Evolutionary conservation across 305 asterid species (phyloP).

Genomic region (Fraxinus angustifolia): DNA sequence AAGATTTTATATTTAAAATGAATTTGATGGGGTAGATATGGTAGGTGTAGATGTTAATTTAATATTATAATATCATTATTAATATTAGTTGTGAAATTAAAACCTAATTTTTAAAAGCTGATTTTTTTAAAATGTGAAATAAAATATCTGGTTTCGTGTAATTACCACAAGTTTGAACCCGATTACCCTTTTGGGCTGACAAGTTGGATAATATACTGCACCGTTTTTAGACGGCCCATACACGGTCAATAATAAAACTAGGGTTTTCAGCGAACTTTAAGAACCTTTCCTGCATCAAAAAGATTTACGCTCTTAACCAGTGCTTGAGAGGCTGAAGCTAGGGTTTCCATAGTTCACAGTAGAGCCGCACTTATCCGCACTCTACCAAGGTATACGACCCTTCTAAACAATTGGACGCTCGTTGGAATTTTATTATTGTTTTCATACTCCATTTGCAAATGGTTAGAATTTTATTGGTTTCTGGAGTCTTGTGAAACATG

Average conservation of each 20-base stretch:
- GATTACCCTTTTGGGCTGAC: neutral
- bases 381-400: slow-evolving; percentile 10
- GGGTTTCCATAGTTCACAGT: neutral
- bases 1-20: too few relatives aligned
- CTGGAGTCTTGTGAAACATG: neutral
- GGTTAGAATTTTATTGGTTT: neutral
- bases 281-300: slow-evolving; percentile 7
- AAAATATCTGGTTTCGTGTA: too few relatives aligned
- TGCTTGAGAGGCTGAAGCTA: slow-evolving; percentile 20
- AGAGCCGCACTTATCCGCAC: neutral
- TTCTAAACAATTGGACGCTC: neutral
- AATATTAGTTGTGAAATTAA: too few relatives aligned
- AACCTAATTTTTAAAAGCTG: too few relatives aligned
- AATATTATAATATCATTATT: too few relatives aligned
- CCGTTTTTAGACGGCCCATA: neutral
- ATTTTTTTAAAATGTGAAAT: too few relatives aligned
- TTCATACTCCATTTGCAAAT: neutral
- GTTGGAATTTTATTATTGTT: neutral
- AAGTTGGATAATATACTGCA: neutral
- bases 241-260: neutral
- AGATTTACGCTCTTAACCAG: neutral
- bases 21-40: too few relatives aligned
- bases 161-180: neutral
- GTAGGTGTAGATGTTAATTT: too few relatives aligned
- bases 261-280: slow-evolving; percentile 28